Conservation (phyloP, 495 filamentous ascomycete genomes). For the Tricharina praecox region DNA sequence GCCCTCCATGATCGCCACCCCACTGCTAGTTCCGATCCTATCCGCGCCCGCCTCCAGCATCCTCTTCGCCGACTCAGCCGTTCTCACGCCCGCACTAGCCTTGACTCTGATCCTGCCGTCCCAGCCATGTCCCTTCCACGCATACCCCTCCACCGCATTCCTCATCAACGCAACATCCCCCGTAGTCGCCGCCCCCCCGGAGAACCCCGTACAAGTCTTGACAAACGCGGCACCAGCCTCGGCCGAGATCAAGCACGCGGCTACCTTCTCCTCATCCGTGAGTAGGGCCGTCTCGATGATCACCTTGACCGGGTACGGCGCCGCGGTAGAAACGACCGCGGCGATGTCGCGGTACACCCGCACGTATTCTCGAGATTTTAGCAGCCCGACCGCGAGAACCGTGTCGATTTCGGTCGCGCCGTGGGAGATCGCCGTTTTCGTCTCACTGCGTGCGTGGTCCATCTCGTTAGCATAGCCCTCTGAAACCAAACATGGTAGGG, state of each 20-base stretch:
- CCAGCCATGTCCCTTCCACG: slow-evolving; percentile 10
- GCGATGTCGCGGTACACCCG: slow-evolving; percentile 41
- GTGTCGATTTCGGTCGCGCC: slow-evolving; percentile 52
- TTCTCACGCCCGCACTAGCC: slow-evolving; percentile 47
- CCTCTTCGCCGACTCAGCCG: slow-evolving; percentile 34
- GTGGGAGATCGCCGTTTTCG: slow-evolving; percentile 36
- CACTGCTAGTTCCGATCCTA: slow-evolving; percentile 38
- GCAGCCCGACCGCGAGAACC: slow-evolving; percentile 43
- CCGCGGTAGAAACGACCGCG: slow-evolving; percentile 36
- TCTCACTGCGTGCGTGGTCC: too few relatives aligned
- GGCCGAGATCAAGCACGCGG: slow-evolving; percentile 40
- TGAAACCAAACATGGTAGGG: too few relatives aligned
- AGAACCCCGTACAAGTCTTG: slow-evolving; percentile 56
- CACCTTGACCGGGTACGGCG: slow-evolving; percentile 39
- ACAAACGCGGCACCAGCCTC: slow-evolving; percentile 47
- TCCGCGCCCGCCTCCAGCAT: slow-evolving; percentile 50
- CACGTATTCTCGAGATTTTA: slow-evolving; percentile 36
- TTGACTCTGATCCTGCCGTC: slow-evolving; percentile 41
- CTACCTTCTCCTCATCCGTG: slow-evolving; percentile 38
- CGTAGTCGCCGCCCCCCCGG: slow-evolving; percentile 40
- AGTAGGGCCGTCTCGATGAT: slow-evolving; percentile 52
- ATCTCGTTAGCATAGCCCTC: too few relatives aligned
- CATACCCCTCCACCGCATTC: slow-evolving; percentile 24
- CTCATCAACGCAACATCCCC: slow-evolving; percentile 45
- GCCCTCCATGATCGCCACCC: slow-evolving; percentile 6